Evolutionary conservation across 495 filamentous ascomycete genomes (phyloP), one percentile per base, ranked within the genome.

Genomic region (Aspergillus diversus): DNA sequence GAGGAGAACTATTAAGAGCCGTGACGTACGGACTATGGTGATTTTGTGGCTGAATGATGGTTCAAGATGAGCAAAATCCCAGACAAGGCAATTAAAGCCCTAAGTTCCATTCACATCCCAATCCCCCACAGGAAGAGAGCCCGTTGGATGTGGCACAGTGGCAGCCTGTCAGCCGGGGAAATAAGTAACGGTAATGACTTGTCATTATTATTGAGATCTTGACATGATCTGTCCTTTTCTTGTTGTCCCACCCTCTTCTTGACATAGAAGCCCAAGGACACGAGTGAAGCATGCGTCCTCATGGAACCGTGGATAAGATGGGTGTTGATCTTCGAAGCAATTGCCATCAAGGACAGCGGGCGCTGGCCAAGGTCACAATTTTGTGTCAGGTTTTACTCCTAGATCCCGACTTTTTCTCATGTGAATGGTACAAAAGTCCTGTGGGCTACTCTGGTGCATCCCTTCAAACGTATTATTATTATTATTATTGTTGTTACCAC

Each of bases 21-120:
- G 8, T 43, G 4, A 43, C 12, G 39, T 4, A 27, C 15, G 4
- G 13, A 16, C 3, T 21, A n/a, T 7, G 15, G 15, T 27, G 21
- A n/a, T 50, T 50, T 17, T 21, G 16, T 50, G 47, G 47, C 16
- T 50, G 47, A 50, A 17, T 4, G 21, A 7, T 43, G 39, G 39
- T 43, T 43, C 3, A 43, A 8, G 39, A 13, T 4, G 0, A 43
- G 11, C 11, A 43, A 11, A 13, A 13, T 11, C 39, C 12, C 39
- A 12, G n/a, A 57, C 59, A 56, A 63, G 55, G 61, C 55, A 59
- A 63, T 55, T 35, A 56, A 17, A 50, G 33, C 46, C 46, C 37
- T 31, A 33, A n/a, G 50, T 31, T 39, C 2, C 31, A 33, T n/a
- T 11, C 4, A 13, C 34, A 8, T 54, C 21, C 51, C 5, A 54